Percentiles rank a stretch among this genome's conserved stretches.
These are phyloP conservation scores for Talaromyces sp. DNA, from an alignment of 2,329 filamentous ascomycete genomes.

Conservation along the genomic window DNA sequence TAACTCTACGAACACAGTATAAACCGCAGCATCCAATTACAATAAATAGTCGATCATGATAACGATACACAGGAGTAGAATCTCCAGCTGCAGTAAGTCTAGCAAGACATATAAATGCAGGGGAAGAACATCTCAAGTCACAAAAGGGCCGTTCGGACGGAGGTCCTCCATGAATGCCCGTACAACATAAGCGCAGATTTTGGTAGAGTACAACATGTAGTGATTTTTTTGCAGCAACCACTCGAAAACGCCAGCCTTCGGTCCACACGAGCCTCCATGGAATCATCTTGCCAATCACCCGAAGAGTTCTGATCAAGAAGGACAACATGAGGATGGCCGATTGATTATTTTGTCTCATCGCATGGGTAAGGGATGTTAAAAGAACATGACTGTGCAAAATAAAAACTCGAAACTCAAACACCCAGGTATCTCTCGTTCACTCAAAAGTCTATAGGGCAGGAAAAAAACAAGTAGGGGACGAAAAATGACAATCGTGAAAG, in stretches of 20 bases:
- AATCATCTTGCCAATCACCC: neutral
- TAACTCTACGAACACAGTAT: neutral
- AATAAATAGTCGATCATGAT: neutral
- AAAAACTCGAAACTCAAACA: constrained; percentile 25
- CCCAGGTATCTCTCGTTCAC: constrained; percentile 39
- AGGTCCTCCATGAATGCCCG: neutral
- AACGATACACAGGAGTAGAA: neutral
- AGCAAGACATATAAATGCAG: neutral
- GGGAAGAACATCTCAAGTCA: neutral
- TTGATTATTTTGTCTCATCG: constrained; percentile 8
- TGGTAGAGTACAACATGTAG: constrained; percentile 10
- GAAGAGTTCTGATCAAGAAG: neutral
- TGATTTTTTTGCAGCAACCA: constrained; percentile 5
- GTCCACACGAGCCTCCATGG: neutral
- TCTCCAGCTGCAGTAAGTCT: neutral
- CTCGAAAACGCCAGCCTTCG: constrained; percentile 6
- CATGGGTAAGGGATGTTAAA: neutral
- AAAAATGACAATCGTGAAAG: constrained; percentile 16
- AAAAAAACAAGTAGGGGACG: constrained; percentile 23
- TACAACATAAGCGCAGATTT: neutral
- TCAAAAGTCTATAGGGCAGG: constrained; percentile 29
- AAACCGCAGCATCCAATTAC: neutral
- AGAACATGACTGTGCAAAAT: constrained; percentile 12
- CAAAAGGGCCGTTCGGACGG: neutral
- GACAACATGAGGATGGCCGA: neutral